phyloP scores from a whole-genome alignment of 345 rosid species.

The Populus pruinosa region DNA sequence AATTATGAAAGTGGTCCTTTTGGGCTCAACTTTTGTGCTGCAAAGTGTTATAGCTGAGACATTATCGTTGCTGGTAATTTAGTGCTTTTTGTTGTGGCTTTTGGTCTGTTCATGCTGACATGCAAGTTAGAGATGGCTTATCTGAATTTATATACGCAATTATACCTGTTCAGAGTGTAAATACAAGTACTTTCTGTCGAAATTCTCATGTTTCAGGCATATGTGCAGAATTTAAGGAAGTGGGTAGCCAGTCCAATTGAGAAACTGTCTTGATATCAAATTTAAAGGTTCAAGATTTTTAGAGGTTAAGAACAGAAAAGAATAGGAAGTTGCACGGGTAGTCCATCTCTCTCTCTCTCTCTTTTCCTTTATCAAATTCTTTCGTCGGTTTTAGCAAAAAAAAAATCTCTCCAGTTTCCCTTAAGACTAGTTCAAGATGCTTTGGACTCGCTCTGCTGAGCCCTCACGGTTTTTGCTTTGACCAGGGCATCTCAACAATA shows the following conservation, averaged over 20 bases:
- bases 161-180: neutral
- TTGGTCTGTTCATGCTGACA: neutral
- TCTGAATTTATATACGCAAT: neutral
- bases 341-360: constrained; percentile 5
- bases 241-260: neutral
- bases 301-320: neutral
- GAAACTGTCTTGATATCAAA: constrained; percentile 5
- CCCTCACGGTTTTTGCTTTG: neutral
- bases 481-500: neutral
- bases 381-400: neutral
- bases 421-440: constrained; percentile 15
- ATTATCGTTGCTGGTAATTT: neutral
- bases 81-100: neutral
- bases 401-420: constrained; percentile 9
- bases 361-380: neutral
- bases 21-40: neutral
- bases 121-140: neutral
- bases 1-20: neutral
- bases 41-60: neutral
- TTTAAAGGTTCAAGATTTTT: neutral
- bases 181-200: neutral
- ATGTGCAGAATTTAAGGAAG: constrained; percentile 22
- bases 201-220: constrained; percentile 7
- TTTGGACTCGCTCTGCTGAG: neutral
- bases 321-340: constrained; percentile 6